These are phyloP conservation scores for Beauveria caledonica DNA, from an alignment of 2,329 filamentous ascomycete species.

Conservation along the genomic window DNA sequence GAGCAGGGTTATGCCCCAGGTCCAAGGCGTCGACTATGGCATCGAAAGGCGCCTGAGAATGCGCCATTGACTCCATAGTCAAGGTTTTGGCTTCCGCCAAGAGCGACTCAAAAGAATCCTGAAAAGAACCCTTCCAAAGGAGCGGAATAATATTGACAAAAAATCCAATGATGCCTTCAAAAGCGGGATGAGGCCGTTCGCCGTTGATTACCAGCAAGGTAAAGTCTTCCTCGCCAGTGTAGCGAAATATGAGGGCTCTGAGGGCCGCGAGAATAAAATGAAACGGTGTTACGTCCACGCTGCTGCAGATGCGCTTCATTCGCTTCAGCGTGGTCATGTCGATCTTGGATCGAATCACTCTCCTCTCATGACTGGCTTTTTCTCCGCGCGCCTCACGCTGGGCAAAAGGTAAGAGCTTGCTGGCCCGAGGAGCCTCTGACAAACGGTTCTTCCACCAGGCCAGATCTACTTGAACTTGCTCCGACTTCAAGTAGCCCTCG, in stretches of 20 bases:
- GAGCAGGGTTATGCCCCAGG: neutral
- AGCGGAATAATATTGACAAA: constrained; percentile 1
- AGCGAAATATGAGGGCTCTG: neutral
- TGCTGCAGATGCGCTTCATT: constrained; percentile 3
- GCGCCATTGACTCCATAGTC: neutral
- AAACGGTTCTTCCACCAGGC: constrained; percentile 1
- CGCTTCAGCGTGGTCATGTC: neutral
- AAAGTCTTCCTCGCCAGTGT: neutral
- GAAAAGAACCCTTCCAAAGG: neutral
- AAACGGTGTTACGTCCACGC: neutral
- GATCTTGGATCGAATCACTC: neutral
- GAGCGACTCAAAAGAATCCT: neutral
- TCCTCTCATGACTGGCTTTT: neutral
- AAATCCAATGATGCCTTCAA: constrained; percentile 1
- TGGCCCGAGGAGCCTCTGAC: neutral
- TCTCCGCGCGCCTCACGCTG: neutral
- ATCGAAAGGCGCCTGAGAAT: neutral
- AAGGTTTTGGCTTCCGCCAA: neutral
- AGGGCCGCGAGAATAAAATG: neutral
- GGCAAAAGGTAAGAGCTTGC: neutral
- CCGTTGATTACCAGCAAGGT: neutral
- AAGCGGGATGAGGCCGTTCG: neutral
- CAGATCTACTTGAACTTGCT: neutral
- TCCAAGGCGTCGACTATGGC: neutral
- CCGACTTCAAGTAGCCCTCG: neutral